These are phyloP conservation scores for Neospora caninum DNA, from an alignment of 169 alveolate species.

Conservation along the genomic window DNA sequence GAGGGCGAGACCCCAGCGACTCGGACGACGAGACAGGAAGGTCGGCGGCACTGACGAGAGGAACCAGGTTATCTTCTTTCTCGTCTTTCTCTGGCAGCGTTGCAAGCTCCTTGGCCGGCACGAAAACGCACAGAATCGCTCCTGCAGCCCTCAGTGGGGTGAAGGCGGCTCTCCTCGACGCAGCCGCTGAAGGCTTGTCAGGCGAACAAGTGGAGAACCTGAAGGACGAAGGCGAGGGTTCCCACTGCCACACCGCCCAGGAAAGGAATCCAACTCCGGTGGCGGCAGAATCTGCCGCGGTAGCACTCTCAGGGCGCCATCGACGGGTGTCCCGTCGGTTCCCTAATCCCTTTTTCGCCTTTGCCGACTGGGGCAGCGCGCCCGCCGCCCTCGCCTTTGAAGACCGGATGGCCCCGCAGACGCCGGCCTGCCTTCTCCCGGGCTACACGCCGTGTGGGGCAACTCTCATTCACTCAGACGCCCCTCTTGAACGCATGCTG, in stretches of 20 bases:
- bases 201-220: too few relatives aligned
- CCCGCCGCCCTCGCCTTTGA: constrained; percentile 21
- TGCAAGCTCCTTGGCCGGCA: too few relatives aligned
- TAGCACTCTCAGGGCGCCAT: neutral
- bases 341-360: neutral
- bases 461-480: constrained; percentile 50
- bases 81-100: too few relatives aligned
- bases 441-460: constrained; percentile 55
- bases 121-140: too few relatives aligned
- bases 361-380: constrained; percentile 21
- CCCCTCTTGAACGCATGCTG: constrained; percentile 58
- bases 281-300: neutral
- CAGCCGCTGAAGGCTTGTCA: too few relatives aligned
- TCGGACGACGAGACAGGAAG: neutral
- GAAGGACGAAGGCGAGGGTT: too few relatives aligned
- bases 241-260: too few relatives aligned
- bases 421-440: constrained; percentile 10
- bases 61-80: too few relatives aligned
- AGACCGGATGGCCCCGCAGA: constrained; percentile 28
- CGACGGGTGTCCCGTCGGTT: neutral
- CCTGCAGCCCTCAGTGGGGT: too few relatives aligned
- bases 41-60: too few relatives aligned
- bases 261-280: too few relatives aligned
- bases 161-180: too few relatives aligned
- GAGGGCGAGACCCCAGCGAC: neutral